These are phyloP conservation scores for Gillenia trifoliata DNA, from an alignment of 306 rosid species.

Conservation along the genomic window DNA sequence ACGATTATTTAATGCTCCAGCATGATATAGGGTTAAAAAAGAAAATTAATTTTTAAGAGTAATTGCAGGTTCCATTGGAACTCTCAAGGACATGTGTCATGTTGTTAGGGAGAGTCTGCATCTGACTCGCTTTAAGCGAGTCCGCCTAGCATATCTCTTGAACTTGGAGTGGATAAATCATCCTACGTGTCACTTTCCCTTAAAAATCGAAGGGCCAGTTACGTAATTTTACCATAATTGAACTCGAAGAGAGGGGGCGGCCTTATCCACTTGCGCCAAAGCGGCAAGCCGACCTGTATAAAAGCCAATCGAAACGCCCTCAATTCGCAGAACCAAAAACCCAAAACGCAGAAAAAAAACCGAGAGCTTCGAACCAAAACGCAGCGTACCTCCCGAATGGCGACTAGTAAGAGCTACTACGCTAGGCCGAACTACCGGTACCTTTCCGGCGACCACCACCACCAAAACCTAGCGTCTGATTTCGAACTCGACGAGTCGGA, in stretches of 20 bases:
- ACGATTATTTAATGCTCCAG: no score
- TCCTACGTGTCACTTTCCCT: constrained; percentile 20
- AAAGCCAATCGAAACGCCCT: constrained; percentile 23
- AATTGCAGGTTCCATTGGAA: no score
- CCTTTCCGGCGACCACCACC: constrained; percentile 41
- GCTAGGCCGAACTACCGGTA: constrained; percentile 45
- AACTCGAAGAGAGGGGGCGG: constrained; percentile 1
- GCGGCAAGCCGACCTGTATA: constrained; percentile 39
- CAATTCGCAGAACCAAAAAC: constrained; percentile 12
- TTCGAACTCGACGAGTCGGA: constrained; percentile 82
- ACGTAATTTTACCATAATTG: constrained; percentile 9
- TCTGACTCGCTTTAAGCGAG: no score
- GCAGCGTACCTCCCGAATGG: constrained; percentile 35
- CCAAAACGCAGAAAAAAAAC: not conserved
- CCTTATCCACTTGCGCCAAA: constrained; percentile 51
- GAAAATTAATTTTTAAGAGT: no score
- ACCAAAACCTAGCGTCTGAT: constrained; percentile 30
- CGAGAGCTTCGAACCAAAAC: not conserved
- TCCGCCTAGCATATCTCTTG: no score
- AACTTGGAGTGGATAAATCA: not conserved
- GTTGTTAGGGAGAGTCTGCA: no score
- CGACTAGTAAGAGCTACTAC: constrained; percentile 44
- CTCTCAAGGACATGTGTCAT: no score
- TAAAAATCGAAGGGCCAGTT: constrained; percentile 13
- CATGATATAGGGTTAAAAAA: no score